Evolutionary conservation across 139 green algal species (phyloP).

Genomic region (Coccomyxa sp.): DNA sequence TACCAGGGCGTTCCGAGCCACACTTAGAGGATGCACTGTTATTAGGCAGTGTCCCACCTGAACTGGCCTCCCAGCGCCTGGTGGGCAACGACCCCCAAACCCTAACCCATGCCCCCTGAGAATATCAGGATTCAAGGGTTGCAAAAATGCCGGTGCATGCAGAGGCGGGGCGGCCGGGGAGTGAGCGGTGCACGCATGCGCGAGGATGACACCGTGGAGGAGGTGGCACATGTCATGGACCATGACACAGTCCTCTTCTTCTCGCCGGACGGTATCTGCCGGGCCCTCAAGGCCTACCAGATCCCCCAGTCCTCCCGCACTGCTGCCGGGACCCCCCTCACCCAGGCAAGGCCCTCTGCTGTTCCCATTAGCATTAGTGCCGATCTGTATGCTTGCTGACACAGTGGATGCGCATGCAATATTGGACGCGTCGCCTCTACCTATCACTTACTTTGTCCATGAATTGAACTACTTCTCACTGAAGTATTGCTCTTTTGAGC

Average conservation of each 20-base stretch:
- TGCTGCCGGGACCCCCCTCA: slow-evolving; percentile 42
- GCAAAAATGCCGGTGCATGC: background rate
- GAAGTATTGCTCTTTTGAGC: too few species aligned
- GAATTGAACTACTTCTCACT: too few species aligned
- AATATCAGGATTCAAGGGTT: too few species aligned
- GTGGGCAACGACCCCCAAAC: too few species aligned
- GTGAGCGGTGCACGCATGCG: slow-evolving; percentile 48
- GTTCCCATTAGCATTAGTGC: background rate
- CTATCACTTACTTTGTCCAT: background rate
- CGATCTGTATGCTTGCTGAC: background rate
- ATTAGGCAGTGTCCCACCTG: too few species aligned
- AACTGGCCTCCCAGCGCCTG: too few species aligned
- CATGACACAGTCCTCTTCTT: slow-evolving; percentile 85
- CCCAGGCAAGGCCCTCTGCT: slow-evolving; percentile 21
- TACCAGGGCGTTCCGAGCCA: too few species aligned
- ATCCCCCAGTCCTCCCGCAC: slow-evolving; percentile 64
- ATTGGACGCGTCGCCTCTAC: background rate
- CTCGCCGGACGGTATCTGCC: slow-evolving; percentile 45
- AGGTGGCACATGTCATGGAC: slow-evolving; percentile 50
- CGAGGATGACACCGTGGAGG: slow-evolving; percentile 60
- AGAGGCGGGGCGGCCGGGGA: slow-evolving; percentile 25
- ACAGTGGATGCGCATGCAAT: background rate
- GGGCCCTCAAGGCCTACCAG: slow-evolving; percentile 57
- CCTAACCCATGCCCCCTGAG: too few species aligned
- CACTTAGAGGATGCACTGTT: too few species aligned